A percentile compares a stretch with the other conserved stretches of the same genome.
phyloP scores from a whole-genome alignment of 2,329 filamentous ascomycete species.

The Neonectria magnoliae region DNA sequence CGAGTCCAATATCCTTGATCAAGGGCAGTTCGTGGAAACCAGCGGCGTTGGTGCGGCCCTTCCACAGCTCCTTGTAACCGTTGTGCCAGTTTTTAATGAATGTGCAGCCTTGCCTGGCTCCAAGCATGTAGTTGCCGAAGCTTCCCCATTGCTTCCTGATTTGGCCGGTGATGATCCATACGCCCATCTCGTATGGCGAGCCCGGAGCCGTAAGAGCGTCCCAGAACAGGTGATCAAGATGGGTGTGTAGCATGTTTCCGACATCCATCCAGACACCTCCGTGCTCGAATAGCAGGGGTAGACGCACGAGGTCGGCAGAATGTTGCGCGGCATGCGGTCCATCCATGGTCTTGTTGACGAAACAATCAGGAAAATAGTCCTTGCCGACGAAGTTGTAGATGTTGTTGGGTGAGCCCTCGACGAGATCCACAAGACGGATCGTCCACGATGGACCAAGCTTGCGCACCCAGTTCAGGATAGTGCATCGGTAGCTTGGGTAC shows the following conservation, averaged over 20 bases:
- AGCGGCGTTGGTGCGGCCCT: slow-evolving; percentile 43
- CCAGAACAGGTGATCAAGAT: slow-evolving; percentile 56
- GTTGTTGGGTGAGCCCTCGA: slow-evolving; percentile 50
- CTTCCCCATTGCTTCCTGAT: slow-evolving; percentile 47
- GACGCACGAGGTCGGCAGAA: slow-evolving; percentile 58
- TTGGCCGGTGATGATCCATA: slow-evolving; percentile 48
- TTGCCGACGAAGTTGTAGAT: slow-evolving; percentile 47
- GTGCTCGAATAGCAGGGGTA: slow-evolving; percentile 52
- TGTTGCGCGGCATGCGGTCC: slow-evolving; percentile 55
- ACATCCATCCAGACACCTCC: slow-evolving; percentile 58
- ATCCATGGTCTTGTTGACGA: slow-evolving; percentile 48
- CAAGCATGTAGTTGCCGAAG: slow-evolving; percentile 55
- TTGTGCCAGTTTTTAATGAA: slow-evolving; percentile 57
- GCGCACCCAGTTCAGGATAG: slow-evolving; percentile 55
- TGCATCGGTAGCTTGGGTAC: slow-evolving; percentile 50
- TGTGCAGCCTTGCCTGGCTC: slow-evolving; percentile 51
- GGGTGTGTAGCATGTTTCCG: slow-evolving; percentile 52
- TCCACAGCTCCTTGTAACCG: slow-evolving; percentile 51
- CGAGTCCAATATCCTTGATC: slow-evolving; percentile 45
- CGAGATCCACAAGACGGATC: slow-evolving; percentile 51
- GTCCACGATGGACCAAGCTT: slow-evolving; percentile 53
- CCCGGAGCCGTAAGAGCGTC: slow-evolving; percentile 48
- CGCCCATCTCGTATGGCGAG: slow-evolving; percentile 48
- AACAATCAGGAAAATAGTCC: slow-evolving; percentile 41
- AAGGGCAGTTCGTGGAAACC: slow-evolving; percentile 47